phyloP scores from a whole-genome alignment of 2,329 filamentous ascomycete species.

The Sporothrix brasiliensis region DNA sequence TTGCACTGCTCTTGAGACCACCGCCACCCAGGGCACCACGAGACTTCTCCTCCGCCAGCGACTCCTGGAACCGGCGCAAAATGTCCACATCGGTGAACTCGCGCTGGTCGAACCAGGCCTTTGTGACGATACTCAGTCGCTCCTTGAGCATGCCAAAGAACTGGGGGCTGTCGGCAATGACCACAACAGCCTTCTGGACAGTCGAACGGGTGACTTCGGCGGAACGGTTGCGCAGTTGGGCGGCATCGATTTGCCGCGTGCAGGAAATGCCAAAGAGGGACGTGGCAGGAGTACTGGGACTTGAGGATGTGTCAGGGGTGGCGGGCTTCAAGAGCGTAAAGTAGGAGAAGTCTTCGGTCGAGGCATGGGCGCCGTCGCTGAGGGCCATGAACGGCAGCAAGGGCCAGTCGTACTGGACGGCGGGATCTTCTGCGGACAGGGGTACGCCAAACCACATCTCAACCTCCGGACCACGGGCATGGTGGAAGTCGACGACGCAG shows the following conservation, averaged over 20 bases:
- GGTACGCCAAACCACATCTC: constrained; percentile 81
- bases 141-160: constrained; percentile 89
- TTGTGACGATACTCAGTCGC: constrained; percentile 85
- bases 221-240: constrained; percentile 73
- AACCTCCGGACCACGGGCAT: constrained; percentile 86
- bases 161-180: constrained; percentile 88
- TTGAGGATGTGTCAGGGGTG: constrained; percentile 52
- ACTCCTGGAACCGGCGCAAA: constrained; percentile 86
- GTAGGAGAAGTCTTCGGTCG: constrained; percentile 96
- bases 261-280: constrained; percentile 96
- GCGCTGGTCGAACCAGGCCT: constrained; percentile 92
- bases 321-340: constrained; percentile 81
- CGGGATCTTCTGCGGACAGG: constrained; percentile 74
- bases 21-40: constrained; percentile 50
- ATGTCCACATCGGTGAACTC: constrained; percentile 94
- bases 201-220: constrained; percentile 94
- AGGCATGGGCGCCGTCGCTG: constrained; percentile 93
- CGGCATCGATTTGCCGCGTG: constrained; percentile 85
- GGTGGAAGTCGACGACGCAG: constrained; percentile 81
- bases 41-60: constrained; percentile 68
- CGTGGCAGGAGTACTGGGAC: constrained; percentile 46
- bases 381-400: constrained; percentile 95
- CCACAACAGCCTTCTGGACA: constrained; percentile 96
- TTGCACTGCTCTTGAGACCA: constrained; percentile 9
- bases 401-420: constrained; percentile 83